Percentiles rank a stretch among this genome's conserved stretches.
Conservation (phyloP, 2,329 filamentous ascomycete species). For the Cladorrhinum sp. region DNA sequence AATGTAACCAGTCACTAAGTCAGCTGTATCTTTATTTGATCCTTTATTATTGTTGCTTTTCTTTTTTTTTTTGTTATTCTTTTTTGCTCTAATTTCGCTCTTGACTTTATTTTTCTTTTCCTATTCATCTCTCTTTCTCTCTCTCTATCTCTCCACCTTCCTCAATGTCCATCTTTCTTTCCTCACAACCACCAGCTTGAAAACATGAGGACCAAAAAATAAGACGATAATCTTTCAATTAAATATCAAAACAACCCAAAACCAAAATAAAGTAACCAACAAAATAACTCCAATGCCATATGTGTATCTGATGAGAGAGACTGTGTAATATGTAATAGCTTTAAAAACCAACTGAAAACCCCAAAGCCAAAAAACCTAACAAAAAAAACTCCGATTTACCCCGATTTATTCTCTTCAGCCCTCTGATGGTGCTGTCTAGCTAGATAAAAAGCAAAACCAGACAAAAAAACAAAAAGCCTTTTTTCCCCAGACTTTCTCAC, state of each 20-base stretch:
- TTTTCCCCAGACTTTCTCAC: background rate
- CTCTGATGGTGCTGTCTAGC: background rate
- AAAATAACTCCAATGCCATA: slow-evolving; percentile 10
- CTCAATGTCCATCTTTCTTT: too few species aligned
- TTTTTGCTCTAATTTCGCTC: too few species aligned
- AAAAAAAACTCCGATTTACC: background rate
- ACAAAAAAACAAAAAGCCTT: background rate
- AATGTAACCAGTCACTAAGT: too few species aligned
- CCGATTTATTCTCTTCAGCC: background rate
- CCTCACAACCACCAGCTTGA: too few species aligned
- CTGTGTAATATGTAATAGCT: slow-evolving; percentile 13
- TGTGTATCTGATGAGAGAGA: background rate
- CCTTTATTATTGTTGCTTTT: too few species aligned
- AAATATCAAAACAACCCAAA: background rate
- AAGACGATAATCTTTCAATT: background rate
- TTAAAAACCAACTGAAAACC: background rate
- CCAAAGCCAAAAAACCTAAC: background rate
- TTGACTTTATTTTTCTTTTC: too few species aligned
- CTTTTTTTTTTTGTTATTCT: too few species aligned
- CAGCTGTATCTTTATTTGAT: too few species aligned
- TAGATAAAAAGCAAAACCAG: background rate
- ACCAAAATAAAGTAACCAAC: background rate
- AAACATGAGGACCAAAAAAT: too few species aligned
- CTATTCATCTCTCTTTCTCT: too few species aligned
- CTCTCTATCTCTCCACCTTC: too few species aligned